Percentiles rank a stretch among this genome's conserved stretches.
phyloP scores from a whole-genome alignment of 2,329 filamentous ascomycete genomes.

The Didymosphaeria variabile region DNA sequence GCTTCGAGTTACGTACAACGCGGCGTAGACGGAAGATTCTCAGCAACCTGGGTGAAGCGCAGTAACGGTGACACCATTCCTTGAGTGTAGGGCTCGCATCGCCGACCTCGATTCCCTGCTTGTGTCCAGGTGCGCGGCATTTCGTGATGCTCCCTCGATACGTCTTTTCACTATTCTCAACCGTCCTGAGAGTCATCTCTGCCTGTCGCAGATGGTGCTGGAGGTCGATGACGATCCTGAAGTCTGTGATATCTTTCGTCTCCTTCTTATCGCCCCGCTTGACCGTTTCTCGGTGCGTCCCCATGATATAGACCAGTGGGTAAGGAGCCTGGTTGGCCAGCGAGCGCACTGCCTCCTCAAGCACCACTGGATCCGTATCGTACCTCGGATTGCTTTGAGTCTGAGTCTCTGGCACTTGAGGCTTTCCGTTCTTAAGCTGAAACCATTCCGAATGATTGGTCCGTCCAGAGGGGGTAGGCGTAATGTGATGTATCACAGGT shows the following conservation, averaged over 20 bases:
- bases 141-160: conserved; percentile 71
- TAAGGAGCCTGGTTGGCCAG: conserved; percentile 40
- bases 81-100: conserved; percentile 52
- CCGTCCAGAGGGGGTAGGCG: conserved; percentile 34
- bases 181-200: conserved; percentile 52
- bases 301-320: conserved; percentile 50
- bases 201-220: conserved; percentile 37
- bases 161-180: conserved; percentile 67
- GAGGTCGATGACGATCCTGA: conserved; percentile 48
- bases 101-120: conserved; percentile 58
- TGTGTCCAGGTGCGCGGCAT: conserved; percentile 58
- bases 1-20: conserved; percentile 24
- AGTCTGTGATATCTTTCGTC: conserved; percentile 46
- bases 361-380: conserved; percentile 43
- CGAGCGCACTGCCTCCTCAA: conserved; percentile 39
- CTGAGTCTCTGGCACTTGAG: conserved; percentile 35
- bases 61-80: conserved; percentile 76
- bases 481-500: conserved; percentile 37
- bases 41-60: conserved; percentile 64
- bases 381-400: conserved; percentile 42
- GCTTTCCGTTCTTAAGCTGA: conserved; percentile 37
- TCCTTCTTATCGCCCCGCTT: conserved; percentile 48
- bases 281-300: conserved; percentile 47
- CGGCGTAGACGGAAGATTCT: conserved; percentile 59
- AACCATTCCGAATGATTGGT: conserved; percentile 37